A percentile compares a stretch with the other conserved stretches of the same genome.
Evolutionary conservation across 2,329 filamentous ascomycete species (phyloP).

Genomic region (Cladosporium sp.): DNA sequence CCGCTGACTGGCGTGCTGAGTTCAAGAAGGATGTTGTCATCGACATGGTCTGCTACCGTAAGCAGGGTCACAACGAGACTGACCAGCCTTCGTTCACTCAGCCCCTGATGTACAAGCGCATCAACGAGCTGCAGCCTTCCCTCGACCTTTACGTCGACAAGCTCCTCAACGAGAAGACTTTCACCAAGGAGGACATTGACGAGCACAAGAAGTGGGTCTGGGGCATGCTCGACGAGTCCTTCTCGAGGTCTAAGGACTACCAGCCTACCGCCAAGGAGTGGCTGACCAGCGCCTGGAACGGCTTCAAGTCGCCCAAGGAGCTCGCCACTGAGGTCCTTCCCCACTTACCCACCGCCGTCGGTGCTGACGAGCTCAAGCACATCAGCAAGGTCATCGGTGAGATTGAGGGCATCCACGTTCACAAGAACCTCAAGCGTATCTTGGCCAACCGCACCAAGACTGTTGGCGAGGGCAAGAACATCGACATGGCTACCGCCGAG

Average conservation of each 20-base stretch:
- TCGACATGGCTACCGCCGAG: slow-evolving; percentile 97
- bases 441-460: slow-evolving; percentile 85
- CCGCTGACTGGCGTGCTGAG: slow-evolving; percentile 95
- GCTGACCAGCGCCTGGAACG: slow-evolving; percentile 98
- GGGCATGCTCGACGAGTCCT: slow-evolving; percentile 98
- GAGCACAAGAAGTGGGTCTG: slow-evolving; percentile 78
- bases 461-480: slow-evolving; percentile 84
- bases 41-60: slow-evolving; percentile 97
- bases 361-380: slow-evolving; percentile 67
- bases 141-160: slow-evolving; percentile 90
- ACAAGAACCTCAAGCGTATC: slow-evolving; percentile 97
- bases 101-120: slow-evolving; percentile 98
- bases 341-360: slow-evolving; percentile 82
- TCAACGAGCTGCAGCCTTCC: slow-evolving; percentile 76
- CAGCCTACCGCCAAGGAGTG: slow-evolving; percentile 95
- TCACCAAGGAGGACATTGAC: slow-evolving; percentile 95
- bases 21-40: slow-evolving; percentile 99
- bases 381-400: slow-evolving; percentile 77
- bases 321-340: slow-evolving; percentile 90
- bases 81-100: slow-evolving; percentile 99
- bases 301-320: slow-evolving; percentile 98
- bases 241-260: slow-evolving; percentile 96
- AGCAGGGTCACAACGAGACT: slow-evolving; percentile 98
- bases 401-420: slow-evolving; percentile 78
- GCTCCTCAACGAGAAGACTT: slow-evolving; percentile 85